These are phyloP conservation scores for Aegilops tauschii DNA, from an alignment of 176 grass and related monocot species.

Conservation along the genomic window DNA sequence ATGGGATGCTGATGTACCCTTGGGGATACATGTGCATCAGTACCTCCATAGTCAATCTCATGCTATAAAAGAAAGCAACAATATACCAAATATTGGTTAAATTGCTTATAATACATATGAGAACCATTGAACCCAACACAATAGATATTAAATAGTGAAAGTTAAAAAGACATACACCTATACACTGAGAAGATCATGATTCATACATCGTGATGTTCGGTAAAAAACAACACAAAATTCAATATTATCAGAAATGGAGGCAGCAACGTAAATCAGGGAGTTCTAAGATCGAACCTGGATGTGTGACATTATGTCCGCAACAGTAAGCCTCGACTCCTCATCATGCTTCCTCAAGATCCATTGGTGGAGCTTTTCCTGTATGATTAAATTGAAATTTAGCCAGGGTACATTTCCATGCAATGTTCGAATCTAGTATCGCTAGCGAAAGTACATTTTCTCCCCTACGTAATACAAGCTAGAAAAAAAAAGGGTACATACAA, in stretches of 20 bases:
- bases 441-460: neutral
- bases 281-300: slow-evolving; percentile 57
- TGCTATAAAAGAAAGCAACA: slow-evolving; percentile 51
- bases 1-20: slow-evolving; percentile 51
- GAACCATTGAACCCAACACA: slow-evolving; percentile 6
- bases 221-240: neutral
- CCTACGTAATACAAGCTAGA: neutral
- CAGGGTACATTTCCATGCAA: neutral
- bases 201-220: neutral
- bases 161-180: neutral
- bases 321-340: slow-evolving; percentile 57
- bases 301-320: slow-evolving; percentile 77
- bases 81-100: neutral
- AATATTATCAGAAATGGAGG: neutral
- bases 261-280: neutral
- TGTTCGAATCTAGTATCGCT: neutral
- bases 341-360: slow-evolving; percentile 88
- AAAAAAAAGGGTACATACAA: too few relatives aligned
- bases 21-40: slow-evolving; percentile 59
- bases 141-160: slow-evolving; percentile 12
- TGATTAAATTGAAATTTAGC: slow-evolving; percentile 21
- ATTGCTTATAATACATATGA: slow-evolving; percentile 8
- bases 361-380: slow-evolving; percentile 85
- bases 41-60: slow-evolving; percentile 78
- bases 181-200: slow-evolving; percentile 2